Base-by-base conservation (phyloP, 2,329 filamentous ascomycete genomes). In the Talaromyces sp. region DNA sequence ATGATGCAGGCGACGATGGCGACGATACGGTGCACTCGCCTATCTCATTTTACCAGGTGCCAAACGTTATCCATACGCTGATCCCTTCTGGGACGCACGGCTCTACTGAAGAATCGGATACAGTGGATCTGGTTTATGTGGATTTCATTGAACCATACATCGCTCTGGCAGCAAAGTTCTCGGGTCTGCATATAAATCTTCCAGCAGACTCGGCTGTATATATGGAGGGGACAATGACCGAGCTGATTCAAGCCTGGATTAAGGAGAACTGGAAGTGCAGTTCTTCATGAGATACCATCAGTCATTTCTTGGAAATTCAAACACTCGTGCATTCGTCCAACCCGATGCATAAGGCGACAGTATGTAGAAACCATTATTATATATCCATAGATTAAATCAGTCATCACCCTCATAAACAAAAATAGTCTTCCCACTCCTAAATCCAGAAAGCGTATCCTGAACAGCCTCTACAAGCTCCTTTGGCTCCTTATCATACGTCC, bases 121-220 rank as follows among this genome's bases (percentile, higher is more conserved):
- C 75, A 0, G 91, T 99, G 0, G 93, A 97, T 70, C 71, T 99
- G 7, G 85, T 97, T 13, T 99, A 95, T 69, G 84, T 96, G 59
- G 91, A 96, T 70, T 99, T 97, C 71, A 86, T 97, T 36, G 83
- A 94, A 73, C 86, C 86, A 9, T 95, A 89, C 82, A 77, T 97
- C 39, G 73, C 96, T 17, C 75, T 88, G 10, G 91, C 91, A 2
- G 77, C 96, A 61, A 84, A 86, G 60, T 85, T 81, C 63, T 69
- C 82, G 9, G 81, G 81, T 2, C 71, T 81, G 53, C 77, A 77
- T 59, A 77, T 80, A 63, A 73, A 75, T 40, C 71, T 76, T 19
- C 69, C 74, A 35, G 63, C 65, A 25, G 81, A 86, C 58, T 81
- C 81, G 33, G 71, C 75, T 37, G 69, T 71, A 15, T 85, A 81